phyloP scores from a whole-genome alignment of 2,329 filamentous ascomycete species.

The Trichoderma afroharzianum region DNA sequence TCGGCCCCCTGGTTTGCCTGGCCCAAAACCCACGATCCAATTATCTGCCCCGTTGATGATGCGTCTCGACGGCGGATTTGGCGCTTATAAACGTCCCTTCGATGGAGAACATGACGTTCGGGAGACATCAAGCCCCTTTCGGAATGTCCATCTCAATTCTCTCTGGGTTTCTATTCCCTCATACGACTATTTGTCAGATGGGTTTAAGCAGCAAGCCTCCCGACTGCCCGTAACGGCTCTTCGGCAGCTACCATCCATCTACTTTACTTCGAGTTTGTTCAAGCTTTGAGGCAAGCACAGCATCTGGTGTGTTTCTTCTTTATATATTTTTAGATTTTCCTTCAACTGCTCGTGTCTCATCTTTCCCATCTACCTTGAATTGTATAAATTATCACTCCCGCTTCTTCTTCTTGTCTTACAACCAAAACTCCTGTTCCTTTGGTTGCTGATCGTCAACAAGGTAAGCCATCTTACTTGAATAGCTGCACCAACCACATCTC shows the following conservation, averaged over 20 bases:
- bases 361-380: background rate
- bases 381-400: background rate
- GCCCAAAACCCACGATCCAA: background rate
- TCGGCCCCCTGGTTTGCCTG: background rate
- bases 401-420: background rate
- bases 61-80: background rate
- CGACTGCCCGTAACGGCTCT: slow-evolving; percentile 5
- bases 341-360: background rate
- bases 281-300: background rate
- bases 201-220: background rate
- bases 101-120: slow-evolving; percentile 6
- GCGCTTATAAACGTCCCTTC: background rate
- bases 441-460: background rate
- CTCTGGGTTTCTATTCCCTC: slow-evolving; percentile 1
- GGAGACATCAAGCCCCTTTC: background rate
- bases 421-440: background rate
- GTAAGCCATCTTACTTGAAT: background rate
- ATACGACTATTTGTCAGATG: background rate
- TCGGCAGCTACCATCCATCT: background rate
- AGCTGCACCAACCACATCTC: slow-evolving; percentile 5
- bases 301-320: background rate
- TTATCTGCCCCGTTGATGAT: background rate
- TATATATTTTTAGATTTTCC: background rate
- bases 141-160: background rate
- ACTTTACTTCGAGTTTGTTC: background rate